Base-by-base conservation (phyloP, 345 rosid genomes). In the Citropsis articulata region DNA sequence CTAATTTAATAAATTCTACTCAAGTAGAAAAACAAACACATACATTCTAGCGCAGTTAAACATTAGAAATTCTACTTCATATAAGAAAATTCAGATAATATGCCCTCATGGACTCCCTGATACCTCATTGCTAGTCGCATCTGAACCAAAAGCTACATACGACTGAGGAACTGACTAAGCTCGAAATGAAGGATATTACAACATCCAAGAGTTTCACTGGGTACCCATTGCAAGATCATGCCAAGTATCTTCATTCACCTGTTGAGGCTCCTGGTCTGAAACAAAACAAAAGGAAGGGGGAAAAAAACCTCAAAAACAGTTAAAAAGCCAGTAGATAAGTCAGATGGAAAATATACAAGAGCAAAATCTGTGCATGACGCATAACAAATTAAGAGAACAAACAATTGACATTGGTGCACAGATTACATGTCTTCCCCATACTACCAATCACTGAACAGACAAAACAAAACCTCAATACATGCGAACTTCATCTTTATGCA, bases 231-330 rank as follows among this genome's bases (percentile, higher is more conserved):
- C 98, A 72, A 93, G 98, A 68, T 95, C 98, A 75, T 83, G 97
- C 98, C 98, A 95, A 70, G 87, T 74, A 71, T 95, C 95, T 59
- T 79, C 87, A 77, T 88, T 90, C 42, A 70, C 84, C 69, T 82
- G 95, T 67, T 89, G 95, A 82, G 90, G 71, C 85, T 89, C 97
- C 59, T 89, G 97, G 85, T 89, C 98, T 95, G 88, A 56, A 84
- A 85, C 21, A 57, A 36, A 1, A 12, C 21, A 12, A 61, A 13
- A 48, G 36, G 36, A 33, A 33, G 36, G 36, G 7, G 33, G 18
- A 38, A 38, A 7, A 7, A 38, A 38, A 7, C 2, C 28, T 66
- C 19, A 50, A 50, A 18, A 18, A 5, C 56, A 50, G 56, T 63
- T 28, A 64, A 7, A 9, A 64, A 33, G 12, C 38, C 36, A 2